Base-by-base conservation (phyloP, 176 grass and related monocot species). In the Chloris gayana region DNA sequence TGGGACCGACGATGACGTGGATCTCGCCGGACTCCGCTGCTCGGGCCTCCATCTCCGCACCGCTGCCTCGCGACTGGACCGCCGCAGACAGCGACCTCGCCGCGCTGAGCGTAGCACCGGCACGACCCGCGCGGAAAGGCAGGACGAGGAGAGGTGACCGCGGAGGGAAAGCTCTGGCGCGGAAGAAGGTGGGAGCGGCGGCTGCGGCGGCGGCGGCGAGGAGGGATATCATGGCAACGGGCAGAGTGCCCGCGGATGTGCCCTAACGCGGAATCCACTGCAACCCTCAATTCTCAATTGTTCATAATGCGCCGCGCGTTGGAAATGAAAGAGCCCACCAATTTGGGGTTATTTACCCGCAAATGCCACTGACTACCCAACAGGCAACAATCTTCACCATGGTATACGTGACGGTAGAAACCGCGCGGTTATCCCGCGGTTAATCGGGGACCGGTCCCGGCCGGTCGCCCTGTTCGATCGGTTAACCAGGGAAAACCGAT, bases 1-100 rank as follows among this genome's bases (percentile, higher is more conserved):
- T 98, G 37, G 88, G 92, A 9, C 92, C 92, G 6, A 98, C 66
- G 33, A 98, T 98, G 67, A 95, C 85, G 22, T 98, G 95, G 86
- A 98, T 93, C 84, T 98, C 86, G 4, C 95, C 95, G 9, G 84
- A 87, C n/a, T 81, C 57, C 41, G 21, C 68, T 6, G 33, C 74
- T 19, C 60, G 70, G 82, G 11, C 75, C 42, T 89, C 86, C 80
- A 77, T 81, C 39, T 1, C 27, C 8, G 22, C 30, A 21, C 64
- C 68, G 33, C 33, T 12, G 39, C 24, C 1, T 30, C 49, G 69
- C 35, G 69, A 25, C 61, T 34, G 56, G 30, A 50, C 75, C 27
- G 42, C 45, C 18, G 41, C 60, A 47, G 82, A 75, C 22, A 80
- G 10, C 1, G 64, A 77, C 84, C 85, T 83, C 6, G 73, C 85